These are phyloP conservation scores for Xylaria flabelliformis DNA, from an alignment of 495 filamentous ascomycete genomes.

Conservation along the genomic window DNA sequence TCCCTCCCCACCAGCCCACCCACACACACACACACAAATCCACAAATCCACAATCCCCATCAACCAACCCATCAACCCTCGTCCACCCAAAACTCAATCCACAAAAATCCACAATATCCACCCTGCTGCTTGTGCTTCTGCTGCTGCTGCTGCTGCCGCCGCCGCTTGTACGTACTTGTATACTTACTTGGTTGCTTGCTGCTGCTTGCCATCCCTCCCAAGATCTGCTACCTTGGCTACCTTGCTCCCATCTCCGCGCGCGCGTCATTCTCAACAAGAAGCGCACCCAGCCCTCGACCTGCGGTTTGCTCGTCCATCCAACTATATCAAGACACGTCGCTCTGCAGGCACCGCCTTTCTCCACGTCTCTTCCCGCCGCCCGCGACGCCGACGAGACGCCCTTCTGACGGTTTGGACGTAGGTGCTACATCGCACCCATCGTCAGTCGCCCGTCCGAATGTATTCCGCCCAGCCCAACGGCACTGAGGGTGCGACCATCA, in stretches of 20 bases:
- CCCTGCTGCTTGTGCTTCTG: neutral
- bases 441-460: slow-evolving; percentile 50
- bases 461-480: slow-evolving; percentile 62
- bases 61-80: neutral
- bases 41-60: neutral
- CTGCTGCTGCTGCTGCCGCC: slow-evolving; percentile 1
- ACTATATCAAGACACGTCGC: slow-evolving; percentile 65
- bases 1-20: too few relatives aligned
- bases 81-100: neutral
- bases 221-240: slow-evolving; percentile 43
- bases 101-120: slow-evolving; percentile 6
- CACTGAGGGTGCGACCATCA: slow-evolving; percentile 64
- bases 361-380: slow-evolving; percentile 44
- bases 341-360: slow-evolving; percentile 51
- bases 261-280: slow-evolving; percentile 52
- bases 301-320: slow-evolving; percentile 48
- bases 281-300: slow-evolving; percentile 31
- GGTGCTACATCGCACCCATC: slow-evolving; percentile 47
- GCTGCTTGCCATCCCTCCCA: slow-evolving; percentile 26
- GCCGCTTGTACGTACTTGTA: too few relatives aligned
- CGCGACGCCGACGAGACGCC: slow-evolving; percentile 31
- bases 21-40: neutral
- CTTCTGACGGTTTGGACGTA: slow-evolving; percentile 32
- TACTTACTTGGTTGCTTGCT: neutral
- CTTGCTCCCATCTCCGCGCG: slow-evolving; percentile 38